Evolutionary conservation across 108 stramenopile genomes (phyloP).

Genomic region (Halocafeteria seosinensis): DNA sequence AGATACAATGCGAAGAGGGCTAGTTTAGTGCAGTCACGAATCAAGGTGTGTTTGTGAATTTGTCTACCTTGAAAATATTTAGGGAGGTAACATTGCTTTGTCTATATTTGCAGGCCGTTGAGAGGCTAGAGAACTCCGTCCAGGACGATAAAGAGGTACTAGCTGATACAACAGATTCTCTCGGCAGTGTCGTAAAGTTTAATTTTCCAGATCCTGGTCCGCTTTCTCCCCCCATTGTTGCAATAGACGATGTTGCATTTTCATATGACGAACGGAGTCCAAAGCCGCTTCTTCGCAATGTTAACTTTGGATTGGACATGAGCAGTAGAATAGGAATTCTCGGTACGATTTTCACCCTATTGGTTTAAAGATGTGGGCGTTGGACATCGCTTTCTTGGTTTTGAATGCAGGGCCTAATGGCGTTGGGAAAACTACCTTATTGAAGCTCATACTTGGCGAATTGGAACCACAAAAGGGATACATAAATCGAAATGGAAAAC

Average conservation of each 20-base stretch:
- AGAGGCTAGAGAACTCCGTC: not conserved
- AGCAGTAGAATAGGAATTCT: conserved; percentile 62
- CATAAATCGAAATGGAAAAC: conserved; percentile 57
- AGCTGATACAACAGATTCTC: conserved; percentile 44
- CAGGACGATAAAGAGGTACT: conserved; percentile 12
- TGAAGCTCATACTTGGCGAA: conserved; percentile 76
- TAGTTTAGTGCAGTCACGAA: conserved; percentile 78
- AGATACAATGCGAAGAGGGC: conserved; percentile 80
- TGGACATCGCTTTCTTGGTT: too few relatives aligned
- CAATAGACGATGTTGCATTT: conserved; percentile 83
- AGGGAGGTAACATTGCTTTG: too few relatives aligned
- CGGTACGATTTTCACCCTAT: too few relatives aligned
- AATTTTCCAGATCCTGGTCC: conserved; percentile 59
- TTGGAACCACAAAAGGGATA: conserved; percentile 52
- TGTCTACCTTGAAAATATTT: too few relatives aligned
- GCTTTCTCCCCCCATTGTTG: conserved; percentile 56
- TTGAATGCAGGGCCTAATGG: conserved; percentile 81
- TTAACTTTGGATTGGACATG: conserved; percentile 79
- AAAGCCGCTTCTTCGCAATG: conserved; percentile 60
- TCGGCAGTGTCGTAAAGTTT: conserved; percentile 38
- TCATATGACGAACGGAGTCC: conserved; percentile 46
- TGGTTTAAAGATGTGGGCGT: too few relatives aligned
- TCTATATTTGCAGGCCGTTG: too few relatives aligned
- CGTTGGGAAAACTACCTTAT: conserved; percentile 64
- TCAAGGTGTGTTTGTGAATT: too few relatives aligned